Percentiles rank a stretch among this genome's conserved stretches.
phyloP scores from a whole-genome alignment of 208 protist species.

The Acanthamoeba lenticulata region DNA sequence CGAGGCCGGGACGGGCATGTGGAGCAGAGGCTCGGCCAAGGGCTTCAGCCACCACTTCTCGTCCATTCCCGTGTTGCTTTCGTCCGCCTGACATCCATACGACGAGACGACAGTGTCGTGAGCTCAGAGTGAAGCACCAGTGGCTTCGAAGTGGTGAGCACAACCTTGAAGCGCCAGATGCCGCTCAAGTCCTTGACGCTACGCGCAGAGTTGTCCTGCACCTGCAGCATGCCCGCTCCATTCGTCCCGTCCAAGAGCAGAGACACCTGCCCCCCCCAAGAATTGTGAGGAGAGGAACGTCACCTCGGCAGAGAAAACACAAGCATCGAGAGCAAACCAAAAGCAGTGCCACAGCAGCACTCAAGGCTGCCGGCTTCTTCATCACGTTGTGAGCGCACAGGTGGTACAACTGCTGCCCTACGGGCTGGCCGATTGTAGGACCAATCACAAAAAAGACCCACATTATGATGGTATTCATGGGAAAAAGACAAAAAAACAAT shows the following conservation, averaged over 20 bases:
- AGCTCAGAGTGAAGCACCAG: not conserved
- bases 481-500: too few species aligned
- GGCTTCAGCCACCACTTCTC: not conserved
- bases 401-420: too few species aligned
- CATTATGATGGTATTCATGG: too few species aligned
- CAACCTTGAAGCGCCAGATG: conserved; percentile 43
- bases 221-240: not conserved
- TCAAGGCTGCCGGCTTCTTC: too few species aligned
- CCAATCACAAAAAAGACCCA: too few species aligned
- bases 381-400: too few species aligned
- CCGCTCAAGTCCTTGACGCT: conserved; percentile 6
- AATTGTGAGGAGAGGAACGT: too few species aligned
- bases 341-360: too few species aligned
- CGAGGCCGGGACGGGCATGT: conserved; percentile 1
- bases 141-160: not conserved
- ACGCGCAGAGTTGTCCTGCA: conserved; percentile 4
- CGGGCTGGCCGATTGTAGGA: too few species aligned
- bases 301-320: too few species aligned
- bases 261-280: too few species aligned
- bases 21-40: not conserved
- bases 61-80: not conserved
- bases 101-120: not conserved
- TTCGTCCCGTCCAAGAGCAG: not conserved
- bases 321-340: too few species aligned
- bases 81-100: not conserved